Conservation (phyloP, 768 basidiomycete genomes). For the Russula emetica region DNA sequence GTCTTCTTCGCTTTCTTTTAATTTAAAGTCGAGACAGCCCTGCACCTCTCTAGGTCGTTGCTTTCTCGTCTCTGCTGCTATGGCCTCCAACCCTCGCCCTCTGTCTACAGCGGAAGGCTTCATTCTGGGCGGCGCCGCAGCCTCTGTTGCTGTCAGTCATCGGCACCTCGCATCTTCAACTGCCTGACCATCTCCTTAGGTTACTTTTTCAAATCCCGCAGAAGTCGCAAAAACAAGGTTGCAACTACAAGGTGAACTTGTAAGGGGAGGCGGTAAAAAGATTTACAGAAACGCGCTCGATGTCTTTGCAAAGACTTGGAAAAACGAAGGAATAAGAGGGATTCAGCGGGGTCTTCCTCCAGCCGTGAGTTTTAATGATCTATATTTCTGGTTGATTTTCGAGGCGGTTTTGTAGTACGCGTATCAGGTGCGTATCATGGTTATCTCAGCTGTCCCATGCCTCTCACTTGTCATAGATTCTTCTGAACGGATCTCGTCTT, state of each 20-base stretch:
- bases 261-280: slow-evolving; percentile 61
- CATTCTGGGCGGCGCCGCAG: slow-evolving; percentile 84
- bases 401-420: slow-evolving; percentile 55
- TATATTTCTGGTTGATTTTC: background rate
- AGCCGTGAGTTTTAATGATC: slow-evolving; percentile 56
- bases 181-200: slow-evolving; percentile 42
- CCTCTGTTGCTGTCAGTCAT: slow-evolving; percentile 74
- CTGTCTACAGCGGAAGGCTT: slow-evolving; percentile 79
- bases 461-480: slow-evolving; percentile 49
- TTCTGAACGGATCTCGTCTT: slow-evolving; percentile 87
- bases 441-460: background rate
- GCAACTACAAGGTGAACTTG: slow-evolving; percentile 93
- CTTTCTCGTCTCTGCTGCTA: background rate
- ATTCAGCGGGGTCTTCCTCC: slow-evolving; percentile 87
- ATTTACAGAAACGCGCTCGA: slow-evolving; percentile 91
- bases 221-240: slow-evolving; percentile 92
- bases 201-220: slow-evolving; percentile 74
- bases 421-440: slow-evolving; percentile 69
- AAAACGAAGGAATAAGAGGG: slow-evolving; percentile 85
- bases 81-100: slow-evolving; percentile 29
- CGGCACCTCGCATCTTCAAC: background rate
- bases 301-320: slow-evolving; percentile 82
- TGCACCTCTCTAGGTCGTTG: background rate
- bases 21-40: background rate
- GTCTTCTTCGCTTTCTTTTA: background rate